These are phyloP conservation scores for Gonium pectorale DNA, from an alignment of 139 green algal species.

Conservation along the genomic window DNA sequence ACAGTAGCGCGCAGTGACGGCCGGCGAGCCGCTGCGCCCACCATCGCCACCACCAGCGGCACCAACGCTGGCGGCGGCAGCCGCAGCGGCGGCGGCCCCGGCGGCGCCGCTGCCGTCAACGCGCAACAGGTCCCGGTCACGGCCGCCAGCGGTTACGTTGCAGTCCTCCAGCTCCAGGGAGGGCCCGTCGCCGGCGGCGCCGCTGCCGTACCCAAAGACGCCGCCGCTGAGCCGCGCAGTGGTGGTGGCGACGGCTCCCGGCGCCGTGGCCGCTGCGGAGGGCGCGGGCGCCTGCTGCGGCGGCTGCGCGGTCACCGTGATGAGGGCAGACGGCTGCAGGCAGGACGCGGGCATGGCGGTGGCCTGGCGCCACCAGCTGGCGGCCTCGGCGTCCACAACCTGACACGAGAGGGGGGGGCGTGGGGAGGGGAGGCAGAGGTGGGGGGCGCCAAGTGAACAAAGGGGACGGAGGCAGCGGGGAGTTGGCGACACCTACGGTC, in stretches of 20 bases:
- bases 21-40: too few relatives aligned
- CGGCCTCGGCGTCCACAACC: slow-evolving; percentile 13
- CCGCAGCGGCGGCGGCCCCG: background rate
- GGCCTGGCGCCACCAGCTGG: slow-evolving; percentile 23
- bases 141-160: background rate
- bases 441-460: too few relatives aligned
- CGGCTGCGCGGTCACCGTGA: background rate
- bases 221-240: too few relatives aligned
- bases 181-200: background rate
- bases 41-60: background rate
- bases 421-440: background rate
- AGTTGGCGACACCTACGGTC: too few relatives aligned
- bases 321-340: slow-evolving; percentile 12
- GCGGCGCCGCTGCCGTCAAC: background rate
- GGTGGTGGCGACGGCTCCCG: background rate
- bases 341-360: slow-evolving; percentile 4
- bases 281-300: background rate
- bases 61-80: too few relatives aligned
- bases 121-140: slow-evolving; percentile 15
- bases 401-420: background rate
- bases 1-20: slow-evolving; percentile 18
- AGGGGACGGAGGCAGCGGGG: too few relatives aligned
- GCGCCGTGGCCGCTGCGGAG: background rate
- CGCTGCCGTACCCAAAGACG: background rate
- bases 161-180: slow-evolving; percentile 38